phyloP scores from a whole-genome alignment of 148 eudicot species.

The Beta vulgaris region DNA sequence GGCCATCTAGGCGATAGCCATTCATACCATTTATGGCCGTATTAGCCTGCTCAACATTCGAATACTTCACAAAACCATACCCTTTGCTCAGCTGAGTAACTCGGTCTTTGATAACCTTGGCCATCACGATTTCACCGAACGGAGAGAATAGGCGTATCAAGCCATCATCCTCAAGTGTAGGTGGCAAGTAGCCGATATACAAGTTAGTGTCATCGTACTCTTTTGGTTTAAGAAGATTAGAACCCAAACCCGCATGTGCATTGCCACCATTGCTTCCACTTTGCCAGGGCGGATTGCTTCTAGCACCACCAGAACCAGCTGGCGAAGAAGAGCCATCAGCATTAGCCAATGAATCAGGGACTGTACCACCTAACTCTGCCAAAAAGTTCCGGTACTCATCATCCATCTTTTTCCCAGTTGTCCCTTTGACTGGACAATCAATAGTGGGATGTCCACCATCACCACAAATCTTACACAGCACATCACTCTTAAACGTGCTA shows the following conservation, averaged over 20 bases:
- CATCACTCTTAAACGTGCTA: constrained; percentile 82
- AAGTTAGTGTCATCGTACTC: constrained; percentile 80
- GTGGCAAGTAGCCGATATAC: constrained; percentile 81
- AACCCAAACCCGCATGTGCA: constrained; percentile 53
- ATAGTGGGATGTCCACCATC: constrained; percentile 90
- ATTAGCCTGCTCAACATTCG: constrained; percentile 68
- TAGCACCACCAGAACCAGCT: constrained; percentile 47
- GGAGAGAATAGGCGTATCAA: constrained; percentile 65
- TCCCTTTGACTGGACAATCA: constrained; percentile 86
- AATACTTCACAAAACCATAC: constrained; percentile 91
- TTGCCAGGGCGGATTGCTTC: constrained; percentile 60
- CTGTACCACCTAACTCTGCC: constrained; percentile 84
- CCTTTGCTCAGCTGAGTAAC: constrained; percentile 75
- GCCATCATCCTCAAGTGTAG: constrained; percentile 74
- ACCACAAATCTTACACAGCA: constrained; percentile 82
- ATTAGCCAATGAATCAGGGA: constrained; percentile 56
- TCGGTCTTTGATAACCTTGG: constrained; percentile 79
- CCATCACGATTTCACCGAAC: constrained; percentile 80
- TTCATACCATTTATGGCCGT: constrained; percentile 74
- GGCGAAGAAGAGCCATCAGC: constrained; percentile 29
- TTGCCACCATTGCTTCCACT: constrained; percentile 31
- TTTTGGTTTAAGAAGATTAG: constrained; percentile 42
- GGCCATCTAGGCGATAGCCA: constrained; percentile 68
- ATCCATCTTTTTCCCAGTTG: constrained; percentile 88
- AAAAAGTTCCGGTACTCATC: constrained; percentile 82